phyloP scores from a whole-genome alignment of 2,329 filamentous ascomycete genomes.

The Ophiostoma montium region DNA sequence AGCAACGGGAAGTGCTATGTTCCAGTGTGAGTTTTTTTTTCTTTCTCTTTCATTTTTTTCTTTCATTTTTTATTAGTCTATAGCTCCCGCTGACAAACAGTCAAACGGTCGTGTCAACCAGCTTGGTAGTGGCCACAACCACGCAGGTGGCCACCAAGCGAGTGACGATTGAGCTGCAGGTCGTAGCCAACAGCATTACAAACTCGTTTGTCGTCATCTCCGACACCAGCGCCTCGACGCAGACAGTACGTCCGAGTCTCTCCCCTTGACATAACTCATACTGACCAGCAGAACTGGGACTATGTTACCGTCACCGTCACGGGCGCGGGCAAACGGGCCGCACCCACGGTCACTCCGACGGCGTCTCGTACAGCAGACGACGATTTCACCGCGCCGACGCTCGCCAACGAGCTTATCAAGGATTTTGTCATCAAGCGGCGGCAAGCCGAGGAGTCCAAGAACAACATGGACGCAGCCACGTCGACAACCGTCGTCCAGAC shows the following conservation, averaged over 20 bases:
- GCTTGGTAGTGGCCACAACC: slow-evolving; percentile 1
- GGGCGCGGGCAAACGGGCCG: slow-evolving; percentile 3
- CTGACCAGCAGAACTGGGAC: slow-evolving; percentile 9
- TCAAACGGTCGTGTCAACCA: slow-evolving; percentile 10
- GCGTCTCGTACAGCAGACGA: not conserved
- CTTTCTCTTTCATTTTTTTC: not conserved
- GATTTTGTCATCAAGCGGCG: not conserved
- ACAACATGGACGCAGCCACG: slow-evolving; percentile 4
- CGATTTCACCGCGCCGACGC: not conserved
- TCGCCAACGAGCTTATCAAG: not conserved
- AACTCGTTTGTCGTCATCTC: slow-evolving; percentile 10
- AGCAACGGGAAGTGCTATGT: slow-evolving; percentile 17
- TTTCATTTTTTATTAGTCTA: not conserved
- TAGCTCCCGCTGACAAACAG: slow-evolving; percentile 4
- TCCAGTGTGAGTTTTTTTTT: slow-evolving; percentile 6
- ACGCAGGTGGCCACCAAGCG: slow-evolving; percentile 10
- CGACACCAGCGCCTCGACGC: slow-evolving; percentile 11
- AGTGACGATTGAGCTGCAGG: slow-evolving; percentile 10
- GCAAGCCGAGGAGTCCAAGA: slow-evolving; percentile 6
- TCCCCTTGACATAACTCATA: no score
- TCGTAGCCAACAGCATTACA: slow-evolving; percentile 11
- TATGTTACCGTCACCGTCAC: slow-evolving; percentile 12
- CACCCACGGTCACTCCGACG: not conserved
- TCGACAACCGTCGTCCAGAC: not conserved
- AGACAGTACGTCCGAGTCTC: slow-evolving; percentile 15